Percentiles rank a stretch among this genome's conserved stretches.
Conservation (phyloP, 177 flowering plant genomes). For the Vitis hybrid region DNA sequence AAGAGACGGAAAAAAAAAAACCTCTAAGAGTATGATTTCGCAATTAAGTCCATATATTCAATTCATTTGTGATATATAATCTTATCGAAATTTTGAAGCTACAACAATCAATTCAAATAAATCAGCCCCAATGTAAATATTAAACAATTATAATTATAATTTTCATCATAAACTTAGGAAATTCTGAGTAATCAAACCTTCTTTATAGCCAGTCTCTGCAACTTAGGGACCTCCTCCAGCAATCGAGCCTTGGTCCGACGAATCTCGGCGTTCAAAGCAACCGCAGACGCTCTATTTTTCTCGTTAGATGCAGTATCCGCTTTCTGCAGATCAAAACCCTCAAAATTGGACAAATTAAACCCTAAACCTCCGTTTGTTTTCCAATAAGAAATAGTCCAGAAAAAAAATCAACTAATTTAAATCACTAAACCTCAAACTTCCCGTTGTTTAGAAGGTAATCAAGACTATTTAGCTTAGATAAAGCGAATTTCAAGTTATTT, state of each 20-base stretch:
- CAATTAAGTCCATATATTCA: too few species aligned
- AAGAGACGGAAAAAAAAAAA: too few species aligned
- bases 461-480: neutral
- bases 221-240: conserved; percentile 74
- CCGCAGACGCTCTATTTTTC: conserved; percentile 66
- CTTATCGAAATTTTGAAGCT: too few species aligned
- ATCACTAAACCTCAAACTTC: neutral
- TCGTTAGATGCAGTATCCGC: conserved; percentile 58
- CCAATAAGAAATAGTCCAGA: neutral
- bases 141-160: neutral
- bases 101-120: neutral
- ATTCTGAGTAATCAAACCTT: conserved; percentile 39
- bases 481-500: neutral
- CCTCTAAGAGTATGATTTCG: too few species aligned
- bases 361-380: neutral
- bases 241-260: conserved; percentile 72
- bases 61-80: too few species aligned
- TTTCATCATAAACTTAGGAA: neutral
- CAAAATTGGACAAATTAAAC: neutral
- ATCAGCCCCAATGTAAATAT: neutral
- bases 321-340: conserved; percentile 44
- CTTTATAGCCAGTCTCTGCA: conserved; percentile 68
- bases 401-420: too few species aligned
- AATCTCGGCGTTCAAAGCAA: conserved; percentile 77
- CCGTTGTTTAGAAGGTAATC: neutral